A percentile compares a stretch with the other conserved stretches of the same genome.
Evolutionary conservation across 192 early-diverging fungal genomes (phyloP).

Genomic region (Dissophora ornata): DNA sequence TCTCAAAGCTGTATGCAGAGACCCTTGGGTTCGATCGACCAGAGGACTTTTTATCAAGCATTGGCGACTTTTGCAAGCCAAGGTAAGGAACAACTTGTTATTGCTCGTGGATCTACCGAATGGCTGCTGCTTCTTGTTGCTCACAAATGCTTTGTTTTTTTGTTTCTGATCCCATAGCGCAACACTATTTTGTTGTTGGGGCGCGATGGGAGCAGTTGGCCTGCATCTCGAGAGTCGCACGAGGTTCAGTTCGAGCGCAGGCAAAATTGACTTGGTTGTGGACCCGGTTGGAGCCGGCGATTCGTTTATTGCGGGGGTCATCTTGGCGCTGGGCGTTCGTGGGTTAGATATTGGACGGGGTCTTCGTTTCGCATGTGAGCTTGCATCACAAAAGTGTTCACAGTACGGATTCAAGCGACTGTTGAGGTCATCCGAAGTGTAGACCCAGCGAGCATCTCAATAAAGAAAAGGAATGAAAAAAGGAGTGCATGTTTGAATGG

Average conservation of each 20-base stretch:
- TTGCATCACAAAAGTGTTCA: slow-evolving; percentile 61
- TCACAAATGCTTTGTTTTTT: no score
- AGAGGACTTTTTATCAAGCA: slow-evolving; percentile 54
- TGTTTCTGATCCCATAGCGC: slow-evolving; percentile 54
- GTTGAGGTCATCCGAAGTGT: slow-evolving; percentile 8
- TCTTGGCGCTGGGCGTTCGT: slow-evolving; percentile 49
- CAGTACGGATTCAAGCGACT: slow-evolving; percentile 61
- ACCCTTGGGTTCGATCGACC: slow-evolving; percentile 65
- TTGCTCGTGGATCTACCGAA: not conserved
- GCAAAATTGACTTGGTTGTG: slow-evolving; percentile 43
- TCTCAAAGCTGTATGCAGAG: slow-evolving; percentile 73
- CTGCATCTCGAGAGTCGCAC: slow-evolving; percentile 50
- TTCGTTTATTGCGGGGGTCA: slow-evolving; percentile 67
- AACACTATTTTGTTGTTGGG: slow-evolving; percentile 74
- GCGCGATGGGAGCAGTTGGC: slow-evolving; percentile 63
- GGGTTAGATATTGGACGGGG: slow-evolving; percentile 49
- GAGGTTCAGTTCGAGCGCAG: slow-evolving; percentile 41
- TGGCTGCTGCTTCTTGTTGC: no score
- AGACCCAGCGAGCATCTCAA: not conserved
- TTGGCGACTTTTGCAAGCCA: slow-evolving; percentile 53
- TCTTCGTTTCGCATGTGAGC: slow-evolving; percentile 57
- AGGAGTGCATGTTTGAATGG: no score
- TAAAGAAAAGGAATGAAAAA: no score
- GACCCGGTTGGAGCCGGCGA: slow-evolving; percentile 68
- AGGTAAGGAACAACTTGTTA: slow-evolving; percentile 29